Evolutionary conservation across 2,329 filamentous ascomycete genomes (phyloP).

Genomic region (Colletotrichum falcatum): DNA sequence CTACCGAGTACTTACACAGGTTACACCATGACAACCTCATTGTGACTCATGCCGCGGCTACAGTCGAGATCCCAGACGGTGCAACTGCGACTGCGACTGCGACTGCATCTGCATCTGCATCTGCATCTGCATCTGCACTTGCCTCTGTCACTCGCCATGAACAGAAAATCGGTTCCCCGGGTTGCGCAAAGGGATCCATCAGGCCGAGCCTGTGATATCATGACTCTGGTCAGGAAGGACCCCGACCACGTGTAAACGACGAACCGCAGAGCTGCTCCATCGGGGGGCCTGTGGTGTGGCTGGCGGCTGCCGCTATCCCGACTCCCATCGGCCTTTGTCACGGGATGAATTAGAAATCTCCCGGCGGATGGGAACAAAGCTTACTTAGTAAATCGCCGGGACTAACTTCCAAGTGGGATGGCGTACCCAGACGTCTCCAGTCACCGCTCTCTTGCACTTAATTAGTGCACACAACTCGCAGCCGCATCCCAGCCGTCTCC

Average conservation of each 20-base stretch:
- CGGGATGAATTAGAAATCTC: constrained; percentile 38
- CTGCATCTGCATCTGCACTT: neutral
- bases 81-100: neutral
- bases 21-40: neutral
- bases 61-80: neutral
- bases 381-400: constrained; percentile 27
- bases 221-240: neutral
- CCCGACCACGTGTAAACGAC: neutral
- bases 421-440: constrained; percentile 6
- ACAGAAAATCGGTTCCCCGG: neutral
- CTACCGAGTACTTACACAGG: neutral
- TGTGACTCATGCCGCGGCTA: neutral
- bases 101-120: neutral
- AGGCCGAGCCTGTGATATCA: constrained; percentile 22
- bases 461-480: constrained; percentile 13
- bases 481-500: constrained; percentile 1
- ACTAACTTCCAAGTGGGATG: constrained; percentile 23
- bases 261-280: too few species aligned
- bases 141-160: neutral
- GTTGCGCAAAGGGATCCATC: constrained; percentile 9
- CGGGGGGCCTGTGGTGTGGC: neutral
- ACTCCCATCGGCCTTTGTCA: constrained; percentile 18
- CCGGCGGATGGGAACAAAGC: constrained; percentile 22
- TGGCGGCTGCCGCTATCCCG: constrained; percentile 10
- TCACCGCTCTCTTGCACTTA: neutral